Conservation (phyloP, 1,139 yeast genomes). For the Pneumocystis sp. region DNA sequence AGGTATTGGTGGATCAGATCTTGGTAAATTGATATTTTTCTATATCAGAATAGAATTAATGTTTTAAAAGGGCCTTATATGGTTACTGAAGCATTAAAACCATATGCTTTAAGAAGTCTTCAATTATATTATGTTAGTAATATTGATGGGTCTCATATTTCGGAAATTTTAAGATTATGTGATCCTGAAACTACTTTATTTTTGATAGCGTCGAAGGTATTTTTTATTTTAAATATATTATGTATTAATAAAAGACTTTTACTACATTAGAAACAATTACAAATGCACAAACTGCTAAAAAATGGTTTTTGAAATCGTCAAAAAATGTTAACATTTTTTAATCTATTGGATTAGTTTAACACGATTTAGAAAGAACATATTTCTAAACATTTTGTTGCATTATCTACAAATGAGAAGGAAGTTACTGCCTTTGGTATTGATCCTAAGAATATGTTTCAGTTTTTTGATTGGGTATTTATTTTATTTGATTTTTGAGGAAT, state of each 20-base stretch:
- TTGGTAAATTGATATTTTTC: conserved; percentile 80
- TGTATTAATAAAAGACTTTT: conserved; percentile 45
- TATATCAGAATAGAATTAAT: background rate
- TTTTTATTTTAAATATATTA: background rate
- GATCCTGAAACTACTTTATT: conserved; percentile 87
- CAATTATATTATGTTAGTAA: conserved; percentile 87
- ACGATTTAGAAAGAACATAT: conserved; percentile 36
- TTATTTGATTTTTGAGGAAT: background rate
- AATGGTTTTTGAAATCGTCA: conserved; percentile 73
- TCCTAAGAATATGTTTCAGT: conserved; percentile 95
- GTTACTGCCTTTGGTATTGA: conserved; percentile 92
- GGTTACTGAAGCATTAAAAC: conserved; percentile 91
- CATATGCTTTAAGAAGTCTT: conserved; percentile 56
- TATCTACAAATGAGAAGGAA: conserved; percentile 82
- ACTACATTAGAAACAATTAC: conserved; percentile 97
- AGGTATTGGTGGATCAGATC: conserved; percentile 97
- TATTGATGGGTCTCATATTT: conserved; percentile 95
- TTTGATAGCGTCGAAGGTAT: conserved; percentile 62
- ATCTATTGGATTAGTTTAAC: background rate
- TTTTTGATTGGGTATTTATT: conserved; percentile 57
- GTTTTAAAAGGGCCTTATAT: background rate
- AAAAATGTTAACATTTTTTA: conserved; percentile 28
- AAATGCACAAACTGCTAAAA: conserved; percentile 87
- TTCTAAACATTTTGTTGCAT: conserved; percentile 94
- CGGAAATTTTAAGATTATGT: conserved; percentile 66